Evolutionary conservation across 1,284 basidiomycete genomes (phyloP).

Genomic region (Phlebopus sp.): DNA sequence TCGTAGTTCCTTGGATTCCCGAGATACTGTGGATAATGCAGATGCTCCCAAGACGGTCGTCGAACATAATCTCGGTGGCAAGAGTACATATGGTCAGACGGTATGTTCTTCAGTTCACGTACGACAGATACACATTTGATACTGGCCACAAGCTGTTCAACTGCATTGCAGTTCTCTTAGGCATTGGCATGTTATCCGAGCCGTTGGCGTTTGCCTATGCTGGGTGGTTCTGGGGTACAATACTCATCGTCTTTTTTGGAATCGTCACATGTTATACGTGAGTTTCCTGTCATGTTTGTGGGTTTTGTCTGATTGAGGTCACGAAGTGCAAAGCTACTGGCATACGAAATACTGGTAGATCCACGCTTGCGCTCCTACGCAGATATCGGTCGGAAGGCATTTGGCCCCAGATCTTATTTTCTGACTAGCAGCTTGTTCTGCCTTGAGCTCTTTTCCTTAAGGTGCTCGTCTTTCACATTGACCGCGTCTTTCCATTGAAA

Average conservation of each 20-base stretch:
- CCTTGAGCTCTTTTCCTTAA: slow-evolving; percentile 79
- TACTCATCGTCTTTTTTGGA: slow-evolving; percentile 77
- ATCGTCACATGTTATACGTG: slow-evolving; percentile 86
- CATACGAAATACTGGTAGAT: slow-evolving; percentile 71
- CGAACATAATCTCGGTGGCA: slow-evolving; percentile 41
- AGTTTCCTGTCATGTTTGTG: slow-evolving; percentile 29
- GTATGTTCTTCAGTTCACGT: slow-evolving; percentile 43
- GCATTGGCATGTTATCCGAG: slow-evolving; percentile 88
- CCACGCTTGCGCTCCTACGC: slow-evolving; percentile 77
- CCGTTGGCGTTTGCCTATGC: slow-evolving; percentile 86
- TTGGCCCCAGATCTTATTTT: slow-evolving; percentile 68
- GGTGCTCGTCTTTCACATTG: slow-evolving; percentile 40
- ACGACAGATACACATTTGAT: slow-evolving; percentile 1
- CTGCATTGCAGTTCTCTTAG: slow-evolving; percentile 81
- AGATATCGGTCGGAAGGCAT: slow-evolving; percentile 86
- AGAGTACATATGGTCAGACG: slow-evolving; percentile 82
- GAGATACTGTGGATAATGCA: background rate
- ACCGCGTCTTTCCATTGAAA: background rate
- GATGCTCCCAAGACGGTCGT: slow-evolving; percentile 16
- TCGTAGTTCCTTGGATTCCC: background rate
- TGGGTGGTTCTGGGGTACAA: slow-evolving; percentile 79
- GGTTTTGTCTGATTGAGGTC: slow-evolving; percentile 5
- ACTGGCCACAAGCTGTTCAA: slow-evolving; percentile 72
- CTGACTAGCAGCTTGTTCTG: slow-evolving; percentile 79
- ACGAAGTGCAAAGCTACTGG: slow-evolving; percentile 79